Conservation (phyloP, 177 flowering plant genomes). For the Tripterygium wilfordii region DNA sequence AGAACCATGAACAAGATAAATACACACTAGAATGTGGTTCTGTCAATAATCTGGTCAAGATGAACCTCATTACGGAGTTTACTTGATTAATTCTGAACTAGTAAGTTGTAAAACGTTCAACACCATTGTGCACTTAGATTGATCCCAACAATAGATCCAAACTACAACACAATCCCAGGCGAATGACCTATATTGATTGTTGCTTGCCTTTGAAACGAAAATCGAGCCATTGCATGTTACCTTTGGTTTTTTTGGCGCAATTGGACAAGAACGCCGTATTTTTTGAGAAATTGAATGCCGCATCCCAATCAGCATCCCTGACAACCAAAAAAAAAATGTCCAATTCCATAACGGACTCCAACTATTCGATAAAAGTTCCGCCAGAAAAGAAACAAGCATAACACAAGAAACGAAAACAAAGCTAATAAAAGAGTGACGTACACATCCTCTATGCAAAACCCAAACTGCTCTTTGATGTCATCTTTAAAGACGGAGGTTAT, state of each 20-base stretch:
- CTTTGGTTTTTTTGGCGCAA: constrained; percentile 54
- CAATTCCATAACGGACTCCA: background rate
- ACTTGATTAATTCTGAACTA: no score
- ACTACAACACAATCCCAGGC: background rate
- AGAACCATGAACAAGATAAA: no score
- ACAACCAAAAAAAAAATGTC: background rate
- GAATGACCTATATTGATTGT: background rate
- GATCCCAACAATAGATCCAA: no score
- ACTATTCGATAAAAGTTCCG: no score
- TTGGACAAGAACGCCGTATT: constrained; percentile 41
- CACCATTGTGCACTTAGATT: no score
- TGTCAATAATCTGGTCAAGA: no score
- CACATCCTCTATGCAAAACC: constrained; percentile 73
- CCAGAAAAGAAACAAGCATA: no score
- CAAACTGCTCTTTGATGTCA: constrained; percentile 35
- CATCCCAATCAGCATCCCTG: constrained; percentile 62
- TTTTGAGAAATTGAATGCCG: constrained; percentile 71
- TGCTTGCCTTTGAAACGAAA: background rate
- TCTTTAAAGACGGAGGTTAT: constrained; percentile 39
- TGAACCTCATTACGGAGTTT: no score
- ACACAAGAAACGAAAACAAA: no score
- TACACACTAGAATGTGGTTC: no score
- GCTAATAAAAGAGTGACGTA: no score
- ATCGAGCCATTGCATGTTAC: constrained; percentile 19
- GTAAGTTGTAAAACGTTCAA: no score